Percentiles rank a stretch among this genome's conserved stretches.
Conservation (phyloP, 192 early-diverging fungal genomes). For the Helicostylum pulchrum region DNA sequence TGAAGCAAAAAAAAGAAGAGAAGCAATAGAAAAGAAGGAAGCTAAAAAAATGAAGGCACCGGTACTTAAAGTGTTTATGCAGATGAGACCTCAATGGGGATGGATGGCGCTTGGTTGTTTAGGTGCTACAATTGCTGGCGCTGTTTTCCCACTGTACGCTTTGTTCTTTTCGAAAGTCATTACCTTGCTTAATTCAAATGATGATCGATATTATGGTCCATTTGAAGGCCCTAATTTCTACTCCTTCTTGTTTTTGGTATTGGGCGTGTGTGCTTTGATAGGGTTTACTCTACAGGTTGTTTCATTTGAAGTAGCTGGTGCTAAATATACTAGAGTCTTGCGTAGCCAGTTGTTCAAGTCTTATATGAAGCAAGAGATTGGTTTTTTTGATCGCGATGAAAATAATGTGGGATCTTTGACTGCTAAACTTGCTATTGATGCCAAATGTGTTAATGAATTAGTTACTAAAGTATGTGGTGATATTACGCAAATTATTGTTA, state of each 20-base stretch:
- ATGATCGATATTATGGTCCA: constrained; percentile 19
- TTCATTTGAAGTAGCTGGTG: constrained; percentile 28
- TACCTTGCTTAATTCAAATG: constrained; percentile 37
- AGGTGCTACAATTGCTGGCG: constrained; percentile 65
- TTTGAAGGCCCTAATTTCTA: constrained; percentile 26
- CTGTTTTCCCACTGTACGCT: constrained; percentile 75
- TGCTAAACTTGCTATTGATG: constrained; percentile 75
- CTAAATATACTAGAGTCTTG: constrained; percentile 15
- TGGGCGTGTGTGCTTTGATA: constrained; percentile 22
- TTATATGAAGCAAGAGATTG: constrained; percentile 81
- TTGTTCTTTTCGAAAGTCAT: constrained; percentile 53
- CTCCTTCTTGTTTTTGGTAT: constrained; percentile 23
- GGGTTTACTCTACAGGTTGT: constrained; percentile 14
- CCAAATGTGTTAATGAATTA: constrained; percentile 47
- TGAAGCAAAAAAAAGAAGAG: constrained; percentile 29
- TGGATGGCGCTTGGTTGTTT: constrained; percentile 54
- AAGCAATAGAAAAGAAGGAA: constrained; percentile 36
- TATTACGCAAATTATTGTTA: constrained; percentile 31
- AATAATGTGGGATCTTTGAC: constrained; percentile 77
- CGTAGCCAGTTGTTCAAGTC: constrained; percentile 51
- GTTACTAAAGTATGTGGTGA: constrained; percentile 50
- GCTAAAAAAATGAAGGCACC: constrained; percentile 50
- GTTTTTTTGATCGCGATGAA: constrained; percentile 76
- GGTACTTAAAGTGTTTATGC: constrained; percentile 43
- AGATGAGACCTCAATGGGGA: constrained; percentile 53